Evolutionary conservation across 1,139 yeast genomes (phyloP), one percentile per base, ranked within the genome.

Genomic region (Hyphopichia burtonii): DNA sequence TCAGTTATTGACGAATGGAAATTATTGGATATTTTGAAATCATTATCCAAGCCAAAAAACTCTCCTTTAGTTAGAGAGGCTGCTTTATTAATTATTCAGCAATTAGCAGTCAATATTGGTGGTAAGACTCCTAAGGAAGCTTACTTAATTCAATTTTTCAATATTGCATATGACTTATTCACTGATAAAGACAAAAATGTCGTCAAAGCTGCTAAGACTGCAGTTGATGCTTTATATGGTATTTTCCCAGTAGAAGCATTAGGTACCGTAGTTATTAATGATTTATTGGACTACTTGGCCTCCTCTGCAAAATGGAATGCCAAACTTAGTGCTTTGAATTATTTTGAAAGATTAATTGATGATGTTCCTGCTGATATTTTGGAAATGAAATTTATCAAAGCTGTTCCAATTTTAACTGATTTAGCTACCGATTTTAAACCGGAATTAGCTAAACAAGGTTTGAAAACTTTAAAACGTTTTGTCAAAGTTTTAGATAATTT

Each of bases 401-500:
- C 88, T 9, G 81, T 93, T 22, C 99, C 99, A 20, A 78, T 86
- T 8, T 76, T 93, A 55, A 88, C 96, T 36, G 95, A 88, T 63
- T 78, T 85, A 66, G 81, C 96, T 52, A 93, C 96, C 46, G 99
- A 93, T 66, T 89, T 93, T 76, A 93, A 93, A 71, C 96, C 97
- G 2, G 99, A 93, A 68, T 77, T 93, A 47, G 89, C 97, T 34
- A 85, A 86, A 56, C 89, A 82, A 48, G 98, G 97, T 52, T 71
- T 82, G 52, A 75, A 77, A 52, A 75, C 88, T 12, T 74, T 90
- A 64, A 76, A 80, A 39, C 78, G 76, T 45, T 88, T 86, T 55
- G 95, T 91, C 50, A 78, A 80, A 54, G 86, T 87, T 40, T 76
- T 93, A 54, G 99, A 93, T 65, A 93, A 93, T 67, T 83, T 90